Conservation (phyloP, 192 early-diverging fungal genomes). For the Glomus cerebriforme region DNA sequence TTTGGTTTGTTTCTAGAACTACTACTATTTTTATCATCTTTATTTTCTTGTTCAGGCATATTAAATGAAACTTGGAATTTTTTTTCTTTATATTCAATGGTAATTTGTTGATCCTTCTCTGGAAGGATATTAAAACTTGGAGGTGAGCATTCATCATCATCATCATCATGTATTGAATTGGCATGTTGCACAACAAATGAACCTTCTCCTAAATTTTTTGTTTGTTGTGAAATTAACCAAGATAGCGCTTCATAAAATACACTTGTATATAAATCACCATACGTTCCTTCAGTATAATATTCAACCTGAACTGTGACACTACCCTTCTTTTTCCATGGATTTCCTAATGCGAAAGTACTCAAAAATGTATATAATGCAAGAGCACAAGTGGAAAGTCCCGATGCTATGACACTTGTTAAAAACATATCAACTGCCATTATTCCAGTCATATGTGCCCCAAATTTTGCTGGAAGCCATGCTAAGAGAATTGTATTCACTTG, state of each 20-base stretch:
- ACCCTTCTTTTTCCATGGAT: not conserved
- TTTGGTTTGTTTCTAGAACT: not conserved
- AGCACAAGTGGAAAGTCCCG: not conserved
- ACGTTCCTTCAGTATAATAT: not conserved
- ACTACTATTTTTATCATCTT: not conserved
- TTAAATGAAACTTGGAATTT: constrained; percentile 23
- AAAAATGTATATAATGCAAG: not conserved
- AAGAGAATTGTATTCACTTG: constrained; percentile 15
- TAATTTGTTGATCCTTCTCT: not conserved
- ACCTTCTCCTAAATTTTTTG: constrained; percentile 11
- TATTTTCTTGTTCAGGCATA: not conserved
- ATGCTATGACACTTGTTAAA: constrained; percentile 2
- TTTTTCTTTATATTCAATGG: not conserved
- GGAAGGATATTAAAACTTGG: constrained; percentile 11
- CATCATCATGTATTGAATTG: not conserved
- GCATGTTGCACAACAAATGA: constrained; percentile 12
- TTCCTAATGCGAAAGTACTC: not conserved
- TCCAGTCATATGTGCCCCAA: constrained; percentile 2
- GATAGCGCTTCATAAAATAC: constrained; percentile 23
- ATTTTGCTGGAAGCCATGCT: constrained; percentile 28
- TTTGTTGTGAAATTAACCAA: constrained; percentile 28
- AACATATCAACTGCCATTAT: constrained; percentile 33
- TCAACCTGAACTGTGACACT: not conserved
- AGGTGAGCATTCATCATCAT: not conserved
- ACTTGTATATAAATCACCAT: not conserved